Evolutionary conservation across 2,329 filamentous ascomycete species (phyloP).

Genomic region (Dothiorella sarmentorum): DNA sequence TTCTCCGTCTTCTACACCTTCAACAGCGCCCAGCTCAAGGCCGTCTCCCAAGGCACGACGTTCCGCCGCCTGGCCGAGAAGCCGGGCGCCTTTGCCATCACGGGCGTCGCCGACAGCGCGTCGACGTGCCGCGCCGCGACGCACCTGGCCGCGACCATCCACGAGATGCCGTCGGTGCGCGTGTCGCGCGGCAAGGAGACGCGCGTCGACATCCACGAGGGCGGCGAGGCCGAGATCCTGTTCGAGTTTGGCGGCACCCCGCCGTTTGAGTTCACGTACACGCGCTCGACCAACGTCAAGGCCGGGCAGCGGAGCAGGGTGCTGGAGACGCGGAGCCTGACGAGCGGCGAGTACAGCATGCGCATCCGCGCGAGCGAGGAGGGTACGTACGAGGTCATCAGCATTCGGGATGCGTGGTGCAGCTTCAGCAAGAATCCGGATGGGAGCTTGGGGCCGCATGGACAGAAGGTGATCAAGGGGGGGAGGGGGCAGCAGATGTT

Average conservation of each 20-base stretch:
- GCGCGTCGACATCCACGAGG: conserved; percentile 92
- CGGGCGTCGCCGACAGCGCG: conserved; percentile 79
- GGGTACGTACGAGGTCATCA: conserved; percentile 95
- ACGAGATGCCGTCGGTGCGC: conserved; percentile 85
- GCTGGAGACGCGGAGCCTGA: conserved; percentile 85
- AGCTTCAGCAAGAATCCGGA: conserved; percentile 65
- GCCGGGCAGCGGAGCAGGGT: conserved; percentile 60
- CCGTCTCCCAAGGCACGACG: conserved; percentile 71
- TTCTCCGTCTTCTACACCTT: conserved; percentile 95
- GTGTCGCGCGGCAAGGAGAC: conserved; percentile 80
- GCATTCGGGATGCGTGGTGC: conserved; percentile 91
- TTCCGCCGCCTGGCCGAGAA: conserved; percentile 93
- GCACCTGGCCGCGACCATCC: conserved; percentile 76
- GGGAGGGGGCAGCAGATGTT: background rate
- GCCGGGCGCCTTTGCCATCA: conserved; percentile 84
- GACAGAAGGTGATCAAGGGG: background rate
- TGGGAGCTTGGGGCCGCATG: background rate
- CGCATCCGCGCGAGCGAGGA: conserved; percentile 83
- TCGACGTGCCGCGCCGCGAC: conserved; percentile 81
- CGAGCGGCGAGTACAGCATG: conserved; percentile 77
- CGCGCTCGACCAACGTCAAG: conserved; percentile 81
- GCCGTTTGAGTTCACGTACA: conserved; percentile 97
- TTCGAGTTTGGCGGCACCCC: conserved; percentile 96
- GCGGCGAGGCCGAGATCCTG: conserved; percentile 85
- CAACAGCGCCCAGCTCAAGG: conserved; percentile 72